These are phyloP conservation scores for Herpetomonas tarakana DNA, from an alignment of 208 protist genomes.

Conservation along the genomic window DNA sequence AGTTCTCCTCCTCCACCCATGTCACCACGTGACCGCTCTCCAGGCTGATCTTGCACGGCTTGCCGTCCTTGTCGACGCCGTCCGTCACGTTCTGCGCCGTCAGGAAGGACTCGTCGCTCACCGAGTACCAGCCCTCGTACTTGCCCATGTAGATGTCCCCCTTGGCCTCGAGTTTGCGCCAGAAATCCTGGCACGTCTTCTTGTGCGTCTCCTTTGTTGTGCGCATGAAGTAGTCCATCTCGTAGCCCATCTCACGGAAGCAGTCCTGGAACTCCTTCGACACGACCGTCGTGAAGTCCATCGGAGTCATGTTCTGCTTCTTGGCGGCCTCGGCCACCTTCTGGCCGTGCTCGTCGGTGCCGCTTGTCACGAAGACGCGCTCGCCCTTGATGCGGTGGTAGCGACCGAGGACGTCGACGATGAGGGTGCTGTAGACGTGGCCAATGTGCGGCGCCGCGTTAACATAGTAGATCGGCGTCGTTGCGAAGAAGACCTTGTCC, in stretches of 20 bases:
- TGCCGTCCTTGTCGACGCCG: constrained; percentile 86
- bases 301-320: constrained; percentile 57
- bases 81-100: constrained; percentile 77
- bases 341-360: constrained; percentile 99
- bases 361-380: constrained; percentile 93
- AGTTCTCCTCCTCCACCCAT: constrained; percentile 98
- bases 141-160: constrained; percentile 97
- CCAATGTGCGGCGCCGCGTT: constrained; percentile 92
- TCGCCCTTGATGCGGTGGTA: constrained; percentile 88
- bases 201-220: constrained; percentile 94
- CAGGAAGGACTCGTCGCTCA: constrained; percentile 97
- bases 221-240: constrained; percentile 95
- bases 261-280: constrained; percentile 88
- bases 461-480: constrained; percentile 92
- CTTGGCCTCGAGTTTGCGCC: constrained; percentile 83
- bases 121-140: constrained; percentile 99
- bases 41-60: constrained; percentile 89
- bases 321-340: constrained; percentile 95
- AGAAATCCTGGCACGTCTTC: constrained; percentile 76
- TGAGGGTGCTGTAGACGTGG: constrained; percentile 89
- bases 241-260: constrained; percentile 88
- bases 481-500: constrained; percentile 82
- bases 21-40: constrained; percentile 92
- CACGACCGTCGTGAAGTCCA: constrained; percentile 91
- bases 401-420: constrained; percentile 86